phyloP scores from a whole-genome alignment of 148 eudicot genomes.

The Cornus kousa region DNA sequence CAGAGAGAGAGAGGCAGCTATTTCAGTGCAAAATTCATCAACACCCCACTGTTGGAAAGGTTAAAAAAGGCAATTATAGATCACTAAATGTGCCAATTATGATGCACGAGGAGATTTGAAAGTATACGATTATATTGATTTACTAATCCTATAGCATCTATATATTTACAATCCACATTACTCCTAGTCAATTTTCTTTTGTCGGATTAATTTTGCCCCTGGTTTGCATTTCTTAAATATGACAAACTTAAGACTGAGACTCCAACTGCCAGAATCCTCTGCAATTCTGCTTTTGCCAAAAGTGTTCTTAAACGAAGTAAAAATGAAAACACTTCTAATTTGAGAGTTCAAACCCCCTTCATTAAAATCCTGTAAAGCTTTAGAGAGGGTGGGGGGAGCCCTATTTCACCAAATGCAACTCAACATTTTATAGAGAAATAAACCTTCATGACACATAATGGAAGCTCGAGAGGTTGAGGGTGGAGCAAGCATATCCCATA shows the following conservation, averaged over 20 bases:
- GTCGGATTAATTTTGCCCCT: neutral
- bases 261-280: no score
- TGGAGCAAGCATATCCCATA: conserved; percentile 99
- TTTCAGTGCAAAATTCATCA: neutral
- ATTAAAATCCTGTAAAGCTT: neutral
- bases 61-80: neutral
- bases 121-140: neutral
- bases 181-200: neutral
- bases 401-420: conserved; percentile 3
- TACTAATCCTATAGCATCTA: neutral
- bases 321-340: neutral
- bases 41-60: conserved; percentile 4
- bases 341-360: neutral
- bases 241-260: no score
- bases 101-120: neutral
- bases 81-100: neutral
- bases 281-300: no score
- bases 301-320: no score
- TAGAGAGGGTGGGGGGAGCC: neutral
- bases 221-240: no score
- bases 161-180: neutral
- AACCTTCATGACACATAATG: conserved; percentile 99
- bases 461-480: conserved; percentile 91
- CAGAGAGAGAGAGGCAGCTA: neutral
- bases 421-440: conserved; percentile 7